These are phyloP conservation scores for Xylaria sp. DNA, from an alignment of 2,329 filamentous ascomycete genomes.

Conservation along the genomic window DNA sequence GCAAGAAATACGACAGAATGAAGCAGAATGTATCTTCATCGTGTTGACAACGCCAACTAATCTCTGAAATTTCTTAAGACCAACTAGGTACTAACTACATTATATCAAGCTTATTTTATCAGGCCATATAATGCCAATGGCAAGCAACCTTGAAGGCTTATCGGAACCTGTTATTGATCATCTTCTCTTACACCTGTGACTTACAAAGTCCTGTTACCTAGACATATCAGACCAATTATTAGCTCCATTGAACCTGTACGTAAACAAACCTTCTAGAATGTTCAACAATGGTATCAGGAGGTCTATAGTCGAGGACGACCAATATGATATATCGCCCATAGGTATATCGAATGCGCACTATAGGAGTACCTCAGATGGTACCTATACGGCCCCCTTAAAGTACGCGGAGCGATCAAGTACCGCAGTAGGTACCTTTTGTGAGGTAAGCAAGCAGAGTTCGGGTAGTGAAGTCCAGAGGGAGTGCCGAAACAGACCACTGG, in stretches of 20 bases:
- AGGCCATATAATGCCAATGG: neutral
- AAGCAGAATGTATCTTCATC: neutral
- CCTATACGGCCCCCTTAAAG: neutral
- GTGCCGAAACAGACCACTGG: neutral
- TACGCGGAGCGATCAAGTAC: neutral
- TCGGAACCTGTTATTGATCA: neutral
- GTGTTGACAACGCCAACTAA: neutral
- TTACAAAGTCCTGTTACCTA: slow-evolving; percentile 3
- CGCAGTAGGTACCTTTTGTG: neutral
- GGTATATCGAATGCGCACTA: neutral
- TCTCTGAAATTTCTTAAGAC: too few species aligned
- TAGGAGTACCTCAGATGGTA: neutral
- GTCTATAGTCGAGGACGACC: neutral
- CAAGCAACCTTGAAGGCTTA: neutral
- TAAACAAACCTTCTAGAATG: slow-evolving; percentile 9
- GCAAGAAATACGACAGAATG: neutral
- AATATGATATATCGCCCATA: slow-evolving; percentile 7
- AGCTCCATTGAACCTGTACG: neutral
- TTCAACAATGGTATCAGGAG: slow-evolving; percentile 10
- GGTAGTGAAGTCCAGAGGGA: neutral
- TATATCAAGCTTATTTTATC: neutral
- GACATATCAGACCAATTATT: neutral
- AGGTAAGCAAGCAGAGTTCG: neutral
- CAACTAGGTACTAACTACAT: neutral
- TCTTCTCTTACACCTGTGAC: neutral